phyloP scores from a whole-genome alignment of 2,329 filamentous ascomycete genomes.

The Talaromyces sp. region DNA sequence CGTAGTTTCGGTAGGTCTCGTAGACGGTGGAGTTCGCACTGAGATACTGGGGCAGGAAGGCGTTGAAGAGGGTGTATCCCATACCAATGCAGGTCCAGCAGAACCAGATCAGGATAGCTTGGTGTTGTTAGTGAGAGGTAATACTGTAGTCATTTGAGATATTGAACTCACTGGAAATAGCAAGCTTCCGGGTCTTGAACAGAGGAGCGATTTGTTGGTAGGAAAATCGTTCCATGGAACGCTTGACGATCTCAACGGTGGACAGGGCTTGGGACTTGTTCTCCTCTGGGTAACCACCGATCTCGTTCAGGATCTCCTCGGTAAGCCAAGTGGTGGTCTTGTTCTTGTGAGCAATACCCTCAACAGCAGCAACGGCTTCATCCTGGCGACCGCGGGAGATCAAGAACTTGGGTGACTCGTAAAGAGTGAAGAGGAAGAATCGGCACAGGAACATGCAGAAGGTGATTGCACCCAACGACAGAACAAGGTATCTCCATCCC shows the following conservation, averaged over 20 bases:
- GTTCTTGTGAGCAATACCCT: slow-evolving; percentile 76
- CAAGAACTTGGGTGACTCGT: slow-evolving; percentile 82
- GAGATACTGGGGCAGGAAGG: slow-evolving; percentile 86
- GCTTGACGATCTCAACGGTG: slow-evolving; percentile 55
- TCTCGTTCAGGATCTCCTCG: slow-evolving; percentile 63
- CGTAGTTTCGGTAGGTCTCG: slow-evolving; percentile 73
- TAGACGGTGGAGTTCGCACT: slow-evolving; percentile 33
- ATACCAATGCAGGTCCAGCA: slow-evolving; percentile 82
- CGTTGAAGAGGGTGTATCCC: slow-evolving; percentile 86
- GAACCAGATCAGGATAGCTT: slow-evolving; percentile 66
- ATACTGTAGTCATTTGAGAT: too few species aligned
- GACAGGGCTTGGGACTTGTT: slow-evolving; percentile 45
- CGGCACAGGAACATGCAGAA: slow-evolving; percentile 74
- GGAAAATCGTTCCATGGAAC: slow-evolving; percentile 68
- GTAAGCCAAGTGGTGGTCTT: slow-evolving; percentile 72
- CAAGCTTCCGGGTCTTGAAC: slow-evolving; percentile 53
- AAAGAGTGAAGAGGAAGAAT: slow-evolving; percentile 75
- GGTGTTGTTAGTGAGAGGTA: neutral
- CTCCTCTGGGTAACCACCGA: slow-evolving; percentile 54
- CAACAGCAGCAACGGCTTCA: slow-evolving; percentile 78
- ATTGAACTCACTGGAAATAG: slow-evolving; percentile 48
- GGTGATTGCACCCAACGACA: slow-evolving; percentile 69
- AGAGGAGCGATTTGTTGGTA: slow-evolving; percentile 68
- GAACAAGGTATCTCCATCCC: slow-evolving; percentile 74
- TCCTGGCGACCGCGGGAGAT: slow-evolving; percentile 74